phyloP scores from a whole-genome alignment of 768 basidiomycete genomes.

The Paxillus ammoniavirescens region DNA sequence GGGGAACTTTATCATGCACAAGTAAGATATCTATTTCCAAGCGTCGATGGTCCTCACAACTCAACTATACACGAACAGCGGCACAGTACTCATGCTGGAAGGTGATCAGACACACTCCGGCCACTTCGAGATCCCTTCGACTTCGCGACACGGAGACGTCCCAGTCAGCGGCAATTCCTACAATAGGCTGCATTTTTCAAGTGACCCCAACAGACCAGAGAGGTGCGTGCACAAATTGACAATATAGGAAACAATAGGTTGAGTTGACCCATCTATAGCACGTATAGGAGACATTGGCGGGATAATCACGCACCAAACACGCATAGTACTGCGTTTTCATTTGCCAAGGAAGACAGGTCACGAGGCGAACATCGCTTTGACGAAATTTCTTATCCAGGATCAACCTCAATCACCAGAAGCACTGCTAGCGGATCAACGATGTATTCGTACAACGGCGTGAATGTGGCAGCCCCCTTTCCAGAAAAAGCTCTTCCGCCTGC shows the following conservation, averaged over 20 bases:
- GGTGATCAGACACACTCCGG: background rate
- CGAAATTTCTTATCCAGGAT: background rate
- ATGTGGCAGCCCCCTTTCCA: background rate
- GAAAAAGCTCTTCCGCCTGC: conserved; percentile 2
- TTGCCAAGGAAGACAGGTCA: background rate
- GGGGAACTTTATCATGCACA: background rate
- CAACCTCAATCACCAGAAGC: background rate
- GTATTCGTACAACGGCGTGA: background rate
- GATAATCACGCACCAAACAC: background rate
- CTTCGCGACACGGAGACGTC: conserved; percentile 3
- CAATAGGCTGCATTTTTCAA: background rate
- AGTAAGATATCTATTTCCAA: conserved; percentile 7
- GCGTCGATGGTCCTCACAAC: background rate
- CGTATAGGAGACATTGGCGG: background rate
- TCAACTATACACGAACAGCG: background rate
- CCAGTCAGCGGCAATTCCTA: background rate
- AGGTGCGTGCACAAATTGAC: conserved; percentile 10
- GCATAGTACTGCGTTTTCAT: background rate
- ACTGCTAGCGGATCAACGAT: background rate
- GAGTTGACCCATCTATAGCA: background rate
- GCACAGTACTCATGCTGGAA: background rate
- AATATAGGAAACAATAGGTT: background rate
- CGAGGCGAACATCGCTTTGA: background rate
- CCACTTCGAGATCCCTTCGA: background rate
- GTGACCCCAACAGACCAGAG: background rate